These are phyloP conservation scores for Pleurotus salmoneostramineus DNA, from an alignment of 768 basidiomycete genomes.

Conservation along the genomic window DNA sequence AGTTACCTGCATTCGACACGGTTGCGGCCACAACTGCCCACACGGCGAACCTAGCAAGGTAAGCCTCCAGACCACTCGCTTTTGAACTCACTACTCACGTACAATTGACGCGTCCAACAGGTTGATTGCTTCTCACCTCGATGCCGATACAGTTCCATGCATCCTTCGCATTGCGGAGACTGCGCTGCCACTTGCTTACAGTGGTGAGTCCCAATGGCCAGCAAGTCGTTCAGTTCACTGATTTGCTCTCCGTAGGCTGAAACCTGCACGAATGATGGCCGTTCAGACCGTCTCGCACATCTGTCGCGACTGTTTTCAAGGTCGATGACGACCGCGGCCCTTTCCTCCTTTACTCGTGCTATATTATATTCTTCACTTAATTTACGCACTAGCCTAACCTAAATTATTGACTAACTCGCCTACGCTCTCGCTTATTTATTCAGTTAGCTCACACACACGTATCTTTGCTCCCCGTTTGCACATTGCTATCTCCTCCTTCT, in stretches of 20 bases:
- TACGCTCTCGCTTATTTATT: no score
- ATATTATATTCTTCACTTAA: background rate
- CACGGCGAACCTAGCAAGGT: conserved; percentile 3
- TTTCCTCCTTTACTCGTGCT: background rate
- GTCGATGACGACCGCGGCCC: background rate
- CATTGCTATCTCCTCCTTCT: background rate
- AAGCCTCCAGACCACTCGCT: no score
- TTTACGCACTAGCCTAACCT: no score
- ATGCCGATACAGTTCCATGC: conserved; percentile 13
- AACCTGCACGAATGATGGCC: conserved; percentile 10
- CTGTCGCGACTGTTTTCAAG: conserved; percentile 10
- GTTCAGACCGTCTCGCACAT: background rate
- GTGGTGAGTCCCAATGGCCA: no score
- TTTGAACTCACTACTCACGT: background rate
- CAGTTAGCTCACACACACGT: no score
- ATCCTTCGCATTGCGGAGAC: conserved; percentile 7
- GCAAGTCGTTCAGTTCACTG: no score
- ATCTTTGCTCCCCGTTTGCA: no score
- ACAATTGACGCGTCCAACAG: background rate
- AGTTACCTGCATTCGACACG: conserved; percentile 11
- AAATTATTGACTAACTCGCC: no score
- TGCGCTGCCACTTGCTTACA: conserved; percentile 12
- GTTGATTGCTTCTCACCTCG: conserved; percentile 12
- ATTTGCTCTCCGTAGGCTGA: no score
- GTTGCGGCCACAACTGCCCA: conserved; percentile 12